phyloP scores from a whole-genome alignment of 768 basidiomycete species.

The Pulveroboletus sp. region DNA sequence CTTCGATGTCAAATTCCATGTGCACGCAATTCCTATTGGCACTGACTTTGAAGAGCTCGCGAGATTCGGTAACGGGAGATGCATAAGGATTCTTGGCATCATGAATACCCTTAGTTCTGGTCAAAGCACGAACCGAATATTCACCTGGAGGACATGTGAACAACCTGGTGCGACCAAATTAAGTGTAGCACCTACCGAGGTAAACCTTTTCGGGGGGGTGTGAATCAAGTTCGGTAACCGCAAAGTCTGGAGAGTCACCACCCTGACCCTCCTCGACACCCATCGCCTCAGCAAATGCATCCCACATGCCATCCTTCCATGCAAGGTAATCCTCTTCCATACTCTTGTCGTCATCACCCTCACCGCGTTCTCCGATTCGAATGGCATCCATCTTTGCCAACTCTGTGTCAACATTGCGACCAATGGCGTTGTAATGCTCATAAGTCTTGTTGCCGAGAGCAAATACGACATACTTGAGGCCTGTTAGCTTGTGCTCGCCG shows the following conservation, averaged over 20 bases:
- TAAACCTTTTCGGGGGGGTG: conserved; percentile 88
- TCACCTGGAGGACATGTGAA: conserved; percentile 55
- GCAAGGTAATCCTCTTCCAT: conserved; percentile 99
- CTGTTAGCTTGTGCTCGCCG: conserved; percentile 70
- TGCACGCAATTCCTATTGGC: conserved; percentile 90
- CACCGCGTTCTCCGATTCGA: conserved; percentile 86
- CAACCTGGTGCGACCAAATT: neutral
- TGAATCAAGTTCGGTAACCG: conserved; percentile 76
- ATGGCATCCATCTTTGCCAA: conserved; percentile 78
- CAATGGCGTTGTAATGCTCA: conserved; percentile 94
- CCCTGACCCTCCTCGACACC: conserved; percentile 95
- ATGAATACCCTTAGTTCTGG: conserved; percentile 92
- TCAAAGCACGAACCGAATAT: conserved; percentile 91
- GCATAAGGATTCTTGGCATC: conserved; percentile 98
- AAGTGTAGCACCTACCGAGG: conserved; percentile 60
- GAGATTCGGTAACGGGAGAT: conserved; percentile 71
- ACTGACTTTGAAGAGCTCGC: conserved; percentile 78
- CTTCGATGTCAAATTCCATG: conserved; percentile 90
- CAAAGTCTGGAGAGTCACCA: conserved; percentile 92
- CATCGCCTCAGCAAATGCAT: conserved; percentile 77
- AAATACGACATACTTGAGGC: conserved; percentile 94
- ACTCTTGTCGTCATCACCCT: conserved; percentile 98
- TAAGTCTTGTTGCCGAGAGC: conserved; percentile 92
- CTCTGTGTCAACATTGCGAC: conserved; percentile 70
- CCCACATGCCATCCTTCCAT: conserved; percentile 99